A percentile compares a stretch with the other conserved stretches of the same genome.
Conservation (phyloP, 108 stramenopile species). For the Conticribra guillardii region DNA sequence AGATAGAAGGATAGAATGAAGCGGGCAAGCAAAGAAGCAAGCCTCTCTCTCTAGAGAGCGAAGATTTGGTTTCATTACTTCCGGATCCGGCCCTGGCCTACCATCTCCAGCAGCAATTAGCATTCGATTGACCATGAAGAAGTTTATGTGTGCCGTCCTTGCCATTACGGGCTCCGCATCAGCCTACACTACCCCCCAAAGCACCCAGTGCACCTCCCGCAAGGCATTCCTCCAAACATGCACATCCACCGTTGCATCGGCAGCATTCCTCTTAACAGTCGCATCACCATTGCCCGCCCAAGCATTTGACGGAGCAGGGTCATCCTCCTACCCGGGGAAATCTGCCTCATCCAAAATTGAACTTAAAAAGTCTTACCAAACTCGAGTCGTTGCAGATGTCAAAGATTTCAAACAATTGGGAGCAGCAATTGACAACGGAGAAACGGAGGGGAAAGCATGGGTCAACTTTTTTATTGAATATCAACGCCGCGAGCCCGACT, state of each 20-base stretch:
- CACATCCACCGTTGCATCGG: not conserved
- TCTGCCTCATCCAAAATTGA: constrained; percentile 46
- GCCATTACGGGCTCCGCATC: not conserved
- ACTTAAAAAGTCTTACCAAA: constrained; percentile 27
- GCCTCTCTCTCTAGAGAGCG: no score
- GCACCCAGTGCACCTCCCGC: constrained; percentile 1
- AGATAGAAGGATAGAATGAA: no score
- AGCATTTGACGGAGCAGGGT: constrained; percentile 64
- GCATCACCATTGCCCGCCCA: not conserved
- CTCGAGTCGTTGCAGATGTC: constrained; percentile 57
- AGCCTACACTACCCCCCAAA: not conserved
- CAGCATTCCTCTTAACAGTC: not conserved
- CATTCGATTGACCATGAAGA: not conserved
- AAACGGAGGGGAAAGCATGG: constrained; percentile 52
- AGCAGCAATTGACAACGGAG: constrained; percentile 42
- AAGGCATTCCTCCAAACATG: constrained; percentile 12
- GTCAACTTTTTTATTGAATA: constrained; percentile 57
- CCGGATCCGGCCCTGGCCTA: no score
- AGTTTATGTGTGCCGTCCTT: not conserved
- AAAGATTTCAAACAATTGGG: constrained; percentile 54
- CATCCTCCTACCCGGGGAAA: constrained; percentile 44
- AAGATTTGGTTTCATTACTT: no score
- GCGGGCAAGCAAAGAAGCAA: no score
- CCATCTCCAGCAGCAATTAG: no score
- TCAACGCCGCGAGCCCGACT: constrained; percentile 57